Conservation (phyloP, 371 early-diverging fungal genomes). For the Saksenaea vasiformis region DNA sequence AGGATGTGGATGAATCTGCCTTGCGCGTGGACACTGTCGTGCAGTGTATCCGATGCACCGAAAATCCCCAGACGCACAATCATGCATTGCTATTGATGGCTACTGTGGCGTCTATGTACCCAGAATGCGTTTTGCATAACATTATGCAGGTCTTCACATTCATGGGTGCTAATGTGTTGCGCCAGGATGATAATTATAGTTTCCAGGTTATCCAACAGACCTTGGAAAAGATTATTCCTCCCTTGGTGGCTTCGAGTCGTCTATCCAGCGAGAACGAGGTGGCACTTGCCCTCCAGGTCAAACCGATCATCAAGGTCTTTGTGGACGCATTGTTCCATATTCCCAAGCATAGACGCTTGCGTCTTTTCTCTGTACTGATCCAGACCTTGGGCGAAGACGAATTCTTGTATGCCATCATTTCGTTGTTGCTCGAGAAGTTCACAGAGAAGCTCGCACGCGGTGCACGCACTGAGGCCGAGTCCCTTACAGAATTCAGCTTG, state of each 20-base stretch:
- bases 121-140: constrained; percentile 86
- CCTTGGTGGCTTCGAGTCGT: constrained; percentile 70
- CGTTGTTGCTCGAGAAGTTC: constrained; percentile 75
- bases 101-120: constrained; percentile 79
- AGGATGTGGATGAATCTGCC: constrained; percentile 41
- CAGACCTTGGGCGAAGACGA: constrained; percentile 78
- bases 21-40: constrained; percentile 88
- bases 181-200: constrained; percentile 94
- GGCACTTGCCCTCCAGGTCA: constrained; percentile 52
- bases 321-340: constrained; percentile 91
- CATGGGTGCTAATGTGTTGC: constrained; percentile 94
- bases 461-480: constrained; percentile 55
- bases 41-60: constrained; percentile 86
- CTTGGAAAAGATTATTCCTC: constrained; percentile 85
- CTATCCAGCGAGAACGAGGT: constrained; percentile 47
- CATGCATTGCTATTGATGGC: constrained; percentile 88
- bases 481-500: constrained; percentile 69
- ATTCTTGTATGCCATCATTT: constrained; percentile 74
- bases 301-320: constrained; percentile 86
- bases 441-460: constrained; percentile 59
- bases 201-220: constrained; percentile 94
- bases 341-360: constrained; percentile 89
- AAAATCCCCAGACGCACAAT: constrained; percentile 95
- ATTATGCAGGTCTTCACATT: constrained; percentile 97
- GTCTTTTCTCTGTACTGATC: constrained; percentile 83